Conservation (phyloP, 2,329 filamentous ascomycete species). For the Penicillium sp. region DNA sequence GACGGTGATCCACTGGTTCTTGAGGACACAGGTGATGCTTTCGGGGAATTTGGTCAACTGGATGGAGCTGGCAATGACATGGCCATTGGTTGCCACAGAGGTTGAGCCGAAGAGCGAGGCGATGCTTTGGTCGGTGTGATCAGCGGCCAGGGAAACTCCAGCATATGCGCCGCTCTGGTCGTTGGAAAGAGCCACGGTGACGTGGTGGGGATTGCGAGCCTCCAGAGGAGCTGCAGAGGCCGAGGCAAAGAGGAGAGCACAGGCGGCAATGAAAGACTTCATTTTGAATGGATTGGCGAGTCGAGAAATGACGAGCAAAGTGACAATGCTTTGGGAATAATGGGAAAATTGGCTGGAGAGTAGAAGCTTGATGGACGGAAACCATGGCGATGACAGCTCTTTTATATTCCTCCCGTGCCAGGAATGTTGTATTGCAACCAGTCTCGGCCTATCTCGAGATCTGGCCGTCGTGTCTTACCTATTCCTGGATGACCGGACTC, state of each 20-base stretch:
- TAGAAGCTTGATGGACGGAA: too few species aligned
- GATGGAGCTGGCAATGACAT: neutral
- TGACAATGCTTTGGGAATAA: too few species aligned
- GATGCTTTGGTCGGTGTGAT: neutral
- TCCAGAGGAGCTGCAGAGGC: slow-evolving; percentile 2
- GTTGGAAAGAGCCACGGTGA: slow-evolving; percentile 4
- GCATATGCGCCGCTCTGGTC: slow-evolving; percentile 3
- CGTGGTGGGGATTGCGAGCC: neutral
- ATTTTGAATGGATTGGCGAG: too few species aligned
- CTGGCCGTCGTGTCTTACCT: too few species aligned
- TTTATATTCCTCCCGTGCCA: too few species aligned
- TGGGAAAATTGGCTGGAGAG: too few species aligned
- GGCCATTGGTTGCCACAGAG: neutral
- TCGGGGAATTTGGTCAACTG: slow-evolving; percentile 1
- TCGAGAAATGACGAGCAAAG: too few species aligned
- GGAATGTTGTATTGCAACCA: too few species aligned
- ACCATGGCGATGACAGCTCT: too few species aligned
- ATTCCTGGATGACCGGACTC: too few species aligned
- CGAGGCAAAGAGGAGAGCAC: neutral
- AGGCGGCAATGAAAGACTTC: too few species aligned
- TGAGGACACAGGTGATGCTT: slow-evolving; percentile 2
- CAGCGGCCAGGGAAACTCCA: neutral
- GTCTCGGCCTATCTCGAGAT: too few species aligned
- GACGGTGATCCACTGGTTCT: neutral
- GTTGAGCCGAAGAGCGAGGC: neutral